Evolutionary conservation across 306 rosid species (phyloP), one percentile per base, ranked within the genome.

Genomic region (Vigna trinervia): DNA sequence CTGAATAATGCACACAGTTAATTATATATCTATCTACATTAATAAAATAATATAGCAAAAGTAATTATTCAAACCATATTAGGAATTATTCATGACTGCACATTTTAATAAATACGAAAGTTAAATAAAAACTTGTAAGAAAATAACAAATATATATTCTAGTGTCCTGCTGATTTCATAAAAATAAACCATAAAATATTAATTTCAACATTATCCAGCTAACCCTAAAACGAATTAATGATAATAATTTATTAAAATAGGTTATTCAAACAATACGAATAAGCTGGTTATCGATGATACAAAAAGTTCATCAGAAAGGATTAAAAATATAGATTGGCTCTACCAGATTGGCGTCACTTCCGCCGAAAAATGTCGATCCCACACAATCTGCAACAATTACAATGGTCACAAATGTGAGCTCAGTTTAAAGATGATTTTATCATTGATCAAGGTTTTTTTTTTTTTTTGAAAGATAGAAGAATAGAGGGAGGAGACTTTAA

Each of bases 301-400:
- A 30, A 30, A 30, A 58, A 0, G 4, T 26, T 3, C 28, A 12
- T 59, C 13, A 59, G 22, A 23, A 58, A 58, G 23, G 2, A 54
- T 23, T 57, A 57, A 57, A 13, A 20, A 17, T 52, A 56, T 23
- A 57, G 63, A 57, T 57, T 26, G 5, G 20, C 7, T 87, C 48
- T 71, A 93, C 97, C 86, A 73, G 70, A 39, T 92, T 80, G 8
- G 88, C 74, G 89, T 85, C 92, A 36, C 73, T 64, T 60, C 87
- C 84, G 71, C 85, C 56, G 83, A 89, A 84, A 74, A 90, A 64
- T 62, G 84, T 89, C 88, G 90, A 85, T 79, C 94, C 85, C 11
- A 81, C 69, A 65, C 97, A 90, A 46, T 84, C 97, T 92, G 87
- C 86, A 32, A 65, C 59, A 7, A 46, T 57, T 15, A 65, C n/a